Evolutionary conservation across 306 rosid genomes (phyloP).

Genomic region (Quercus suber): DNA sequence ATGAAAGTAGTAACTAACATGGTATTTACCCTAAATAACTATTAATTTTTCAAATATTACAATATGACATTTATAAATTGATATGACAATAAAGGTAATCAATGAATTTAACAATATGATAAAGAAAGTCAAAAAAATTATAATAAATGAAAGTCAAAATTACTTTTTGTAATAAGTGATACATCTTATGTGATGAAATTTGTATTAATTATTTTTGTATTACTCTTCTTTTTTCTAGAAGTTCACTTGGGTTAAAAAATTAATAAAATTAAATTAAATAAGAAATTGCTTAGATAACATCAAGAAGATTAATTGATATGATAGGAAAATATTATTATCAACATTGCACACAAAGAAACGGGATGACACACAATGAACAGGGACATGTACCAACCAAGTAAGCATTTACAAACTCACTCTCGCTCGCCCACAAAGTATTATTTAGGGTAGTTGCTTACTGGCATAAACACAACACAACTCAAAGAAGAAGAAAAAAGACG

Average conservation of each 20-base stretch:
- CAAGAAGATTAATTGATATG: too few relatives aligned
- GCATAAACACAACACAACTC: neutral
- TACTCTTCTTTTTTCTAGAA: neutral
- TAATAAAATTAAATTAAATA: neutral
- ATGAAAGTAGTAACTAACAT: too few relatives aligned
- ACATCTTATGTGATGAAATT: too few relatives aligned
- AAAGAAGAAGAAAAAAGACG: neutral
- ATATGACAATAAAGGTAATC: too few relatives aligned
- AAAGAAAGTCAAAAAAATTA: too few relatives aligned
- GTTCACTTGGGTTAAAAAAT: neutral
- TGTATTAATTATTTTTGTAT: too few relatives aligned
- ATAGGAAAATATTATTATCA: neutral
- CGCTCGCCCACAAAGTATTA: neutral
- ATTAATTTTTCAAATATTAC: too few relatives aligned
- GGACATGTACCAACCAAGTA: neutral
- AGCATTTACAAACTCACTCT: neutral
- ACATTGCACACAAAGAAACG: neutral
- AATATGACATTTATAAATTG: too few relatives aligned
- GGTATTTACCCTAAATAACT: too few relatives aligned
- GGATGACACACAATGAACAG: neutral
- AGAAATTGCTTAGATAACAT: neutral
- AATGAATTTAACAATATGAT: too few relatives aligned
- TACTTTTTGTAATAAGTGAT: too few relatives aligned
- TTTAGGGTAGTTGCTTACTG: neutral
- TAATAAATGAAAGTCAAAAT: too few relatives aligned